Percentiles rank a stretch among this genome's conserved stretches.
Evolutionary conservation across 1,284 basidiomycete species (phyloP).

Genomic region (Phylloboletellus chloephorus): DNA sequence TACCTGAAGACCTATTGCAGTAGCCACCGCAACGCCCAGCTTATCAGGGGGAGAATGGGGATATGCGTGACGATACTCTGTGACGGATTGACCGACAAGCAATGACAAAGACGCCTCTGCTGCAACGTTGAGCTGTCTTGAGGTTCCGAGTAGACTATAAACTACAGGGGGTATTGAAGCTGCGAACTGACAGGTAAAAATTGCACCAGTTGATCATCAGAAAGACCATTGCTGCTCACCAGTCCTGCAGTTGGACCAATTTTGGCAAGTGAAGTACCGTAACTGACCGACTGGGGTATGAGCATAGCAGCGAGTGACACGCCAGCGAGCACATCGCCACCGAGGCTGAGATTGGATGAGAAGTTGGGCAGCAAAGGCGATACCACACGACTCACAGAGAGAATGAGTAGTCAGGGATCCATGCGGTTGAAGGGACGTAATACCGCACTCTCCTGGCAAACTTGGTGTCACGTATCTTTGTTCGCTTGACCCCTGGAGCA

Average conservation of each 20-base stretch:
- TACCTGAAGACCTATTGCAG: slow-evolving; percentile 80
- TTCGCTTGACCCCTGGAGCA: slow-evolving; percentile 13
- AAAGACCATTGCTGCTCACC: slow-evolving; percentile 42
- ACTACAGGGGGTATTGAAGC: slow-evolving; percentile 76
- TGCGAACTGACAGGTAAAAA: slow-evolving; percentile 48
- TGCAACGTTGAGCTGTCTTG: slow-evolving; percentile 77
- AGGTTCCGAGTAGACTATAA: slow-evolving; percentile 84
- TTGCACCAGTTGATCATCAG: slow-evolving; percentile 10
- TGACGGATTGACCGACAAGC: slow-evolving; percentile 83
- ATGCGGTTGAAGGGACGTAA: slow-evolving; percentile 66
- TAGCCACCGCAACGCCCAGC: slow-evolving; percentile 61
- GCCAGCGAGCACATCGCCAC: slow-evolving; percentile 80
- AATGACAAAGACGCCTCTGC: slow-evolving; percentile 88
- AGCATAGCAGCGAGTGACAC: slow-evolving; percentile 86
- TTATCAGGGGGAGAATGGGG: slow-evolving; percentile 45
- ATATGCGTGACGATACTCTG: slow-evolving; percentile 57
- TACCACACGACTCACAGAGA: slow-evolving; percentile 50
- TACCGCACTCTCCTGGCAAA: slow-evolving; percentile 43
- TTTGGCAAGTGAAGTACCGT: slow-evolving; percentile 81
- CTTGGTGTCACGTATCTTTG: slow-evolving; percentile 24
- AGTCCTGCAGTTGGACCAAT: slow-evolving; percentile 80
- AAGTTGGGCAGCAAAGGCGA: not conserved
- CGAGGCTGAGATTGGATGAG: slow-evolving; percentile 46
- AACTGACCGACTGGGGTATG: slow-evolving; percentile 90
- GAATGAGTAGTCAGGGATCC: slow-evolving; percentile 81